phyloP scores from a whole-genome alignment of 2,329 filamentous ascomycete genomes.

The Grosmannia penicillata region DNA sequence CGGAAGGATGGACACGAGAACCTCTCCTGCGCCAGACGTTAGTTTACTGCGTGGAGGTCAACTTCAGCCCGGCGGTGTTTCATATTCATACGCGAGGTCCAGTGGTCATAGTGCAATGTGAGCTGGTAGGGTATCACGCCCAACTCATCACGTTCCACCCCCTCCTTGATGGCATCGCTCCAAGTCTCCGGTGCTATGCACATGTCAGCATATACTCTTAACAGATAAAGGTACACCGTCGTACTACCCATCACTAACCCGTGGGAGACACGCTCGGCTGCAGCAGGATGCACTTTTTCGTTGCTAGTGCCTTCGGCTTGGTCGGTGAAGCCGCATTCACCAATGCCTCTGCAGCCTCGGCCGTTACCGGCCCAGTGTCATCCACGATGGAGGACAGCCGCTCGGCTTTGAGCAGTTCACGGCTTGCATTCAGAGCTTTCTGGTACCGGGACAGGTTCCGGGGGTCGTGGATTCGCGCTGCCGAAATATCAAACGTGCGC shows the following conservation, averaged over 20 bases:
- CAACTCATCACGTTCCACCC: constrained; percentile 53
- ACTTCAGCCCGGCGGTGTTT: no score
- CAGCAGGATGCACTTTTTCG: constrained; percentile 44
- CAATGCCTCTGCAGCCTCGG: constrained; percentile 19
- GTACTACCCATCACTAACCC: constrained; percentile 24
- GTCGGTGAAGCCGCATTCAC: not conserved
- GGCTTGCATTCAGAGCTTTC: constrained; percentile 46
- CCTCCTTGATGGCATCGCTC: constrained; percentile 53
- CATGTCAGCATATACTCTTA: not conserved
- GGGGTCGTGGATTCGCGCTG: constrained; percentile 61
- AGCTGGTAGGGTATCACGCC: constrained; percentile 62
- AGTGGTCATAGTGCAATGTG: constrained; percentile 68
- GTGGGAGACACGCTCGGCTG: constrained; percentile 38
- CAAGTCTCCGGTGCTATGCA: constrained; percentile 54
- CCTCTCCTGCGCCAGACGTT: constrained; percentile 45
- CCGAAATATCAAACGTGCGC: constrained; percentile 60
- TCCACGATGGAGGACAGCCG: constrained; percentile 47
- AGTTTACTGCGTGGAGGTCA: no score
- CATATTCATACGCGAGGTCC: constrained; percentile 62
- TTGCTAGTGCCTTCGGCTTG: not conserved
- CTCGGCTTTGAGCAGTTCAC: constrained; percentile 50
- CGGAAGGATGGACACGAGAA: constrained; percentile 69
- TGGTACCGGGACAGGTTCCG: constrained; percentile 61
- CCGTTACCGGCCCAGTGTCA: constrained; percentile 42
- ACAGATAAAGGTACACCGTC: not conserved